Percentiles rank a stretch among this genome's conserved stretches.
Evolutionary conservation across 371 early-diverging fungal genomes (phyloP).

Genomic region (Mucor irregularis): DNA sequence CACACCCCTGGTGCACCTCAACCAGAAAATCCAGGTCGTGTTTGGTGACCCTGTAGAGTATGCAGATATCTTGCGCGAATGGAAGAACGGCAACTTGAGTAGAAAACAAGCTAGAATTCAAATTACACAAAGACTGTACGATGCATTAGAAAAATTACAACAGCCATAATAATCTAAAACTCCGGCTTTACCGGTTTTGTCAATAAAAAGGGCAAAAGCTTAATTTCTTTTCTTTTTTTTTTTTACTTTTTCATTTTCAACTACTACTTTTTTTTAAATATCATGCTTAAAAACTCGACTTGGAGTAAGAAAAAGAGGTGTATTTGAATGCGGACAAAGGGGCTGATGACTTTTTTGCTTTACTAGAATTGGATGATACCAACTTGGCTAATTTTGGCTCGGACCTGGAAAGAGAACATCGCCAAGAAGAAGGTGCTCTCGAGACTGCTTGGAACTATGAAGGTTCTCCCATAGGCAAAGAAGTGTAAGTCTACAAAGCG

Average conservation of each 20-base stretch:
- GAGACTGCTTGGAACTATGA: slow-evolving; percentile 73
- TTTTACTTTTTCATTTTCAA: slow-evolving; percentile 1
- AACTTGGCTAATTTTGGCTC: slow-evolving; percentile 77
- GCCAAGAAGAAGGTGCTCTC: slow-evolving; percentile 67
- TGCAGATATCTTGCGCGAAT: slow-evolving; percentile 53
- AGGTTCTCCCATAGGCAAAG: slow-evolving; percentile 50
- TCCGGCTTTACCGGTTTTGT: neutral
- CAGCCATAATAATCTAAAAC: neutral
- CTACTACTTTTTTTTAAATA: too few relatives aligned
- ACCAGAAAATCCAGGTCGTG: slow-evolving; percentile 50
- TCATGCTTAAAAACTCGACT: slow-evolving; percentile 56
- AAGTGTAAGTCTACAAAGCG: slow-evolving; percentile 26
- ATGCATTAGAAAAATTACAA: slow-evolving; percentile 43
- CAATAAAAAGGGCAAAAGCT: neutral
- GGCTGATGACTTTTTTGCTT: neutral
- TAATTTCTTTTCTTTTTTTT: neutral
- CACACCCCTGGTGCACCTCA: slow-evolving; percentile 32
- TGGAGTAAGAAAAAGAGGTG: slow-evolving; percentile 35
- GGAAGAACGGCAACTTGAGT: slow-evolving; percentile 48
- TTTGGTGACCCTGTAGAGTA: slow-evolving; percentile 77
- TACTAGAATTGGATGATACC: slow-evolving; percentile 63
- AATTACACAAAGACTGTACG: slow-evolving; percentile 57
- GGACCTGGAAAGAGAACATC: slow-evolving; percentile 70
- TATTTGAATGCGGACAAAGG: neutral
- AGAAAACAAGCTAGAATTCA: slow-evolving; percentile 60